Percentiles rank a stretch among this genome's conserved stretches.
Conservation (phyloP, 495 filamentous ascomycete species). For the Tuber aestivum region DNA sequence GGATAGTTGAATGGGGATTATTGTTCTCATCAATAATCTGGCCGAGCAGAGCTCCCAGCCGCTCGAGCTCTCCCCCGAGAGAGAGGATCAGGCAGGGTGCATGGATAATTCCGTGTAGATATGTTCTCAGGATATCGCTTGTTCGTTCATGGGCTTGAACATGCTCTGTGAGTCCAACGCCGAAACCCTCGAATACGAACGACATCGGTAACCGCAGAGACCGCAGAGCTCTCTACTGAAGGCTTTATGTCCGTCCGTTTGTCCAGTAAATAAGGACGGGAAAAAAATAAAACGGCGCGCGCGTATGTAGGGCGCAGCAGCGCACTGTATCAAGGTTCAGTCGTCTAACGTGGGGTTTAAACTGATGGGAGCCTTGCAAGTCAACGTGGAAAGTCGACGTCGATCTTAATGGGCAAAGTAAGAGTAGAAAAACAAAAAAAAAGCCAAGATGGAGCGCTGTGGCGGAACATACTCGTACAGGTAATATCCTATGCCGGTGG, state of each 20-base stretch:
- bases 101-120: slow-evolving; percentile 24
- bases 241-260: neutral
- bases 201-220: slow-evolving; percentile 14
- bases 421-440: neutral
- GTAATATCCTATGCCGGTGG: neutral
- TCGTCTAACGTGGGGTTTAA: neutral
- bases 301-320: neutral
- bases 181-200: slow-evolving; percentile 22
- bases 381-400: neutral
- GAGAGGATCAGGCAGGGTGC: slow-evolving; percentile 26
- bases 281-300: neutral
- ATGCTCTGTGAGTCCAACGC: slow-evolving; percentile 21
- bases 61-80: slow-evolving; percentile 21
- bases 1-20: slow-evolving; percentile 14
- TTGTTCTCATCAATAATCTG: slow-evolving; percentile 18
- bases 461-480: neutral
- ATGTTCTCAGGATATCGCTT: slow-evolving; percentile 17
- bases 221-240: neutral
- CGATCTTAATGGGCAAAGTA: slow-evolving; percentile 1
- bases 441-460: neutral
- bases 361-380: neutral
- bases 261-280: neutral
- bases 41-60: slow-evolving; percentile 14
- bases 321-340: neutral
- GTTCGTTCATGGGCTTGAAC: slow-evolving; percentile 19